Evolutionary conservation across 495 filamentous ascomycete genomes (phyloP).

Genomic region (Trichoderma reesei): DNA sequence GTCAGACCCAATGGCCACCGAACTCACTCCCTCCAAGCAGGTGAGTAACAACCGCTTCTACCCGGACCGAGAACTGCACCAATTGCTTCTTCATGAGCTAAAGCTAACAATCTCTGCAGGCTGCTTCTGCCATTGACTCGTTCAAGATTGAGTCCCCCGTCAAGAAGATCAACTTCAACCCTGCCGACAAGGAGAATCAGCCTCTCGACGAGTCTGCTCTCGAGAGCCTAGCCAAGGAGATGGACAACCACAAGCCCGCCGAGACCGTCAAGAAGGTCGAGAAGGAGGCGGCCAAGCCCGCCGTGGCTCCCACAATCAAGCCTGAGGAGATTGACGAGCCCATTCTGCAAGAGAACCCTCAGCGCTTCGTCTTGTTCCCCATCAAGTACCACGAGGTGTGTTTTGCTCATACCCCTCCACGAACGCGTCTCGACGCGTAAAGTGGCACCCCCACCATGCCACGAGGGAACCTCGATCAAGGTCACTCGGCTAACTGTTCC

Average conservation of each 20-base stretch:
- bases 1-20: constrained; percentile 37
- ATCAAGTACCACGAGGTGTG: constrained; percentile 99
- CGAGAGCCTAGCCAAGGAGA: constrained; percentile 44
- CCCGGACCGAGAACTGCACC: constrained; percentile 4
- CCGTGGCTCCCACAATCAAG: constrained; percentile 53
- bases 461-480: neutral
- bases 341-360: constrained; percentile 87
- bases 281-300: constrained; percentile 36
- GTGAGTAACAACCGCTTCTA: constrained; percentile 36
- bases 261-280: constrained; percentile 38
- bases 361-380: constrained; percentile 95
- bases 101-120: constrained; percentile 46
- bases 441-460: constrained; percentile 39
- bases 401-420: constrained; percentile 22
- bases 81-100: constrained; percentile 7
- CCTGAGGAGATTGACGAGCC: constrained; percentile 74
- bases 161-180: constrained; percentile 76
- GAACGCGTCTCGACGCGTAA: constrained; percentile 51
- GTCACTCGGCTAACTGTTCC: constrained; percentile 6
- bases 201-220: constrained; percentile 44
- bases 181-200: constrained; percentile 74
- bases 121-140: constrained; percentile 72
- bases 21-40: constrained; percentile 82
- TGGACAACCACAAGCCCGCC: constrained; percentile 41
- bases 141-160: constrained; percentile 89